A percentile compares a stretch with the other conserved stretches of the same genome.
Conservation (phyloP, 306 rosid species). For the Erythrophleum fordii region DNA sequence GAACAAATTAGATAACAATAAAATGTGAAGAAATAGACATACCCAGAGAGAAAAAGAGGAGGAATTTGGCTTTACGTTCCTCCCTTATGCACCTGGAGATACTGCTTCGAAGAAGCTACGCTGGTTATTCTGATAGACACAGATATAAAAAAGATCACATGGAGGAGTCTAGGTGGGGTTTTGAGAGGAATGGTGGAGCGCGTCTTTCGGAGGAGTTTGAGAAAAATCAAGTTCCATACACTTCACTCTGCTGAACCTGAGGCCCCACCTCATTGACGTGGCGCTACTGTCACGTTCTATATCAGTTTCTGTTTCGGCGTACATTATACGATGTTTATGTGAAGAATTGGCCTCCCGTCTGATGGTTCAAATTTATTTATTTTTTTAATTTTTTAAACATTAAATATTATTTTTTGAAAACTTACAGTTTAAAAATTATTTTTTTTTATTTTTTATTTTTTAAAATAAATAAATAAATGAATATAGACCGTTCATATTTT, state of each 20-base stretch:
- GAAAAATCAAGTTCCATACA: background rate
- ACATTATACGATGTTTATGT: background rate
- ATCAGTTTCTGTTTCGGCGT: background rate
- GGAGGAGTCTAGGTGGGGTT: background rate
- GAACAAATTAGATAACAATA: background rate
- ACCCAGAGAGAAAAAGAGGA: slow-evolving; percentile 30
- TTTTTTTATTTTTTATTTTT: too few species aligned
- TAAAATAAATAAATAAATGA: too few species aligned
- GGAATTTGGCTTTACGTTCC: background rate
- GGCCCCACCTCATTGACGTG: background rate
- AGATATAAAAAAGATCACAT: background rate
- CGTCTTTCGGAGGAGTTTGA: background rate
- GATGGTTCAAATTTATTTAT: too few species aligned
- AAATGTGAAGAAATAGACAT: background rate
- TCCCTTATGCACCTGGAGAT: background rate
- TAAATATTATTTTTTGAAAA: too few species aligned
- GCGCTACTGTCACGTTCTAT: background rate
- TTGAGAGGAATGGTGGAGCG: background rate
- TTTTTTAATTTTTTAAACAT: too few species aligned
- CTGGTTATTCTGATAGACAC: background rate
- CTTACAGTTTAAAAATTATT: too few species aligned
- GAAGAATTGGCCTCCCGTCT: too few species aligned
- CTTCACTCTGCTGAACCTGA: background rate
- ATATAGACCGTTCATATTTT: too few species aligned
- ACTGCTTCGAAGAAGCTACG: background rate